phyloP scores from a whole-genome alignment of 2,329 filamentous ascomycete genomes.

The Curvularia hawaiiensis region DNA sequence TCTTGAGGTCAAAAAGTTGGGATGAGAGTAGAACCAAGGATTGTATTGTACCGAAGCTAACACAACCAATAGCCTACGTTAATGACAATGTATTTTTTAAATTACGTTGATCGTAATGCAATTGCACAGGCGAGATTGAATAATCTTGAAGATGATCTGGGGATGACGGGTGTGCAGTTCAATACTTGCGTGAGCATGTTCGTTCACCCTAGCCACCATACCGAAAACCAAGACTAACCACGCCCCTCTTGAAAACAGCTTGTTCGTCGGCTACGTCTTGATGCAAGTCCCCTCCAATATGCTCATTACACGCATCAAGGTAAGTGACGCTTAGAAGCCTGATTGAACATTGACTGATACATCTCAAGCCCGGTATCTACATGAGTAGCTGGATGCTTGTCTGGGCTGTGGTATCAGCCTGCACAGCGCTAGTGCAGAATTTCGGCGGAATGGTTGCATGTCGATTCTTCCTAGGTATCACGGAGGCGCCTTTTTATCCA shows the following conservation, averaged over 20 bases:
- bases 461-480: slow-evolving; percentile 40
- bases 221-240: neutral
- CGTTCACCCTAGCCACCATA: neutral
- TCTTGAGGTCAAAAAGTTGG: neutral
- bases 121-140: slow-evolving; percentile 68
- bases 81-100: slow-evolving; percentile 51
- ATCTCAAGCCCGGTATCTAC: slow-evolving; percentile 40
- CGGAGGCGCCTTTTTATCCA: slow-evolving; percentile 57
- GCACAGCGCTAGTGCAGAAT: slow-evolving; percentile 40
- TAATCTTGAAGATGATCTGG: slow-evolving; percentile 62
- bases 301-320: slow-evolving; percentile 47
- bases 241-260: slow-evolving; percentile 38
- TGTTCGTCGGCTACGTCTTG: slow-evolving; percentile 54
- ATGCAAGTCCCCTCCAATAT: slow-evolving; percentile 51
- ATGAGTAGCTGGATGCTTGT: slow-evolving; percentile 43
- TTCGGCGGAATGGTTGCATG: slow-evolving; percentile 41
- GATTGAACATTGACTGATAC: too few species aligned
- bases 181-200: slow-evolving; percentile 56
- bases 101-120: slow-evolving; percentile 63
- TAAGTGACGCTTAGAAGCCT: too few species aligned
- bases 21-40: neutral
- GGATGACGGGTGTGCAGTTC: slow-evolving; percentile 35
- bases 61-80: slow-evolving; percentile 42
- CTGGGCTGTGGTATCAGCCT: slow-evolving; percentile 46
- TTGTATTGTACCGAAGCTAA: neutral